These are phyloP conservation scores for Fusarium sp. DNA, from an alignment of 2,329 filamentous ascomycete species.

Conservation along the genomic window DNA sequence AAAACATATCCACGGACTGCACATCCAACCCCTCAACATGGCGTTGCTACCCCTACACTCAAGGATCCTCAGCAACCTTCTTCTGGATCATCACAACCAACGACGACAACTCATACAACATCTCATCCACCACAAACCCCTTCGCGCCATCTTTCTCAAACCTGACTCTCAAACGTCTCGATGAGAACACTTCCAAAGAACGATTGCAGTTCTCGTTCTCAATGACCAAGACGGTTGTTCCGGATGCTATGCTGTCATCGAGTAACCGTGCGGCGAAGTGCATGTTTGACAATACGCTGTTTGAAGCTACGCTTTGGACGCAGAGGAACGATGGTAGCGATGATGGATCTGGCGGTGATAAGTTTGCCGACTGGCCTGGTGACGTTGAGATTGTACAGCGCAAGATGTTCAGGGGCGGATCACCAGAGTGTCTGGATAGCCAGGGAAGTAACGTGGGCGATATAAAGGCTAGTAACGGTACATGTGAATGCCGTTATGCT, in stretches of 20 bases:
- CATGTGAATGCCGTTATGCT: constrained; percentile 55
- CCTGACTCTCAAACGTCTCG: constrained; percentile 60
- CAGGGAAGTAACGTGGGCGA: constrained; percentile 52
- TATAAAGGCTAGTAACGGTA: constrained; percentile 50
- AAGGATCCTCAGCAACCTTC: constrained; percentile 62
- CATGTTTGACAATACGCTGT: constrained; percentile 65
- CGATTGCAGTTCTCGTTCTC: constrained; percentile 68
- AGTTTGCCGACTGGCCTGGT: constrained; percentile 65
- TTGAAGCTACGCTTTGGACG: constrained; percentile 72
- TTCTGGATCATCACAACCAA: constrained; percentile 67
- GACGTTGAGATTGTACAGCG: constrained; percentile 66
- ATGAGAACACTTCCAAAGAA: constrained; percentile 60
- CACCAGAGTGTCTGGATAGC: constrained; percentile 64
- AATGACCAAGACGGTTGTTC: constrained; percentile 64
- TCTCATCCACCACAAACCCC: constrained; percentile 66
- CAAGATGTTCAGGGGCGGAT: constrained; percentile 53
- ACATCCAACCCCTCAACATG: constrained; percentile 68
- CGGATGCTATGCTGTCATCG: constrained; percentile 55
- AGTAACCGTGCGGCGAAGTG: constrained; percentile 63
- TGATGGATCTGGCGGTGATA: constrained; percentile 18
- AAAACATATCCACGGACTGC: constrained; percentile 64
- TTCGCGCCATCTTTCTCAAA: constrained; percentile 68
- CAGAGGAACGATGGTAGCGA: constrained; percentile 45
- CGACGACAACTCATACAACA: constrained; percentile 57
- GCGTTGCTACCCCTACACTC: constrained; percentile 68